Evolutionary conservation across 306 rosid species (phyloP).

Genomic region (Sophora flavescens): DNA sequence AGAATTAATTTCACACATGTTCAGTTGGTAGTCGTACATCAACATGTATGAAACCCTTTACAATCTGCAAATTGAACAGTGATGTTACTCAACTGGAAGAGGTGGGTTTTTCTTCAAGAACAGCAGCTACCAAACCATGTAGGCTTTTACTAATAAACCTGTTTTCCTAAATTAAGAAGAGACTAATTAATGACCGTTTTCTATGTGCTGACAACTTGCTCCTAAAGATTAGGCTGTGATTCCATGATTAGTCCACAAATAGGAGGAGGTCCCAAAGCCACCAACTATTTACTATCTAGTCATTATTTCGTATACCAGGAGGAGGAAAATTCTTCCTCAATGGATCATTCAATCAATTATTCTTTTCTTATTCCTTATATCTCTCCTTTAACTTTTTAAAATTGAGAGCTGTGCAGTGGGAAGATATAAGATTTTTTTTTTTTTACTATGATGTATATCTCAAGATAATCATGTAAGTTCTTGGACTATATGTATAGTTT

Average conservation of each 20-base stretch:
- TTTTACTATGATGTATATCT: not conserved
- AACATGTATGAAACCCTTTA: no score
- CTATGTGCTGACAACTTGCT: not conserved
- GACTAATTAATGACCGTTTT: slow-evolving; percentile 8
- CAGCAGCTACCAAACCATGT: no score
- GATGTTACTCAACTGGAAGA: slow-evolving; percentile 6
- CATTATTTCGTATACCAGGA: no score
- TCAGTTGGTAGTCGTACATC: slow-evolving; percentile 40
- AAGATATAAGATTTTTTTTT: no score
- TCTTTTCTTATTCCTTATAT: no score
- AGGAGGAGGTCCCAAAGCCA: slow-evolving; percentile 5
- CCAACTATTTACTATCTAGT: not conserved
- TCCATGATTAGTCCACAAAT: not conserved
- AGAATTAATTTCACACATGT: slow-evolving; percentile 17
- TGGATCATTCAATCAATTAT: no score
- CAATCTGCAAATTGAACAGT: not conserved
- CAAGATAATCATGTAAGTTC: not conserved
- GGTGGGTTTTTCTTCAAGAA: not conserved
- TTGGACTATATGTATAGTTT: not conserved
- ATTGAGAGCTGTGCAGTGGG: no score
- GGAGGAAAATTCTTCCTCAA: no score
- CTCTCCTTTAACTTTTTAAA: no score
- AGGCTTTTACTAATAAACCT: slow-evolving; percentile 8
- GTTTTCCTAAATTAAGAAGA: not conserved
- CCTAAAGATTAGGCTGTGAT: not conserved